Evolutionary conservation across 345 rosid genomes (phyloP), one percentile per base, ranked within the genome.

Genomic region (Alliaria petiolata): DNA sequence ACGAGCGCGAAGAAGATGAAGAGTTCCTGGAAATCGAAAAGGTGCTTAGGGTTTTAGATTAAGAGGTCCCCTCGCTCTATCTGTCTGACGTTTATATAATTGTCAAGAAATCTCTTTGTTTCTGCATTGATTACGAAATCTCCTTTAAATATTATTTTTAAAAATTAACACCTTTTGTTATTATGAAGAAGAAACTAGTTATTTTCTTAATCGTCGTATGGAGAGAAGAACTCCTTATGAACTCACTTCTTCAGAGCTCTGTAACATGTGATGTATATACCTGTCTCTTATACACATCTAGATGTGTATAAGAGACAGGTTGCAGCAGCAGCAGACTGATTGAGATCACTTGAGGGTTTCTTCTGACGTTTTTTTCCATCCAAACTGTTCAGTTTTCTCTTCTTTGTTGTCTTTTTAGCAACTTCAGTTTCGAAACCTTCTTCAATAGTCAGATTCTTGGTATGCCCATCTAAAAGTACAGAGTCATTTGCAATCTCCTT

Each of bases 291-390:
- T n/a, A n/a, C n/a, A n/a, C n/a, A n/a, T n/a, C n/a, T n/a, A n/a
- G n/a, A n/a, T n/a, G n/a, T n/a, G n/a, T n/a, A n/a, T n/a, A n/a
- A n/a, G n/a, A n/a, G n/a, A n/a, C n/a, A n/a, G n/a, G n/a, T n/a
- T n/a, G n/a, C n/a, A n/a, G n/a, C 60, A 50, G 67, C 59, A 57
- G 22, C 65, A 52, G 54, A 80, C 59, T 61, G 71, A 76, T 46
- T 56, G 30, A n/a, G 38, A 69, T 44, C 17, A 35, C 72, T 28
- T 58, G 70, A 19, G 9, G 74, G 43, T 70, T 80, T 73, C 64
- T 55, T 82, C 62, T 67, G 69, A 68, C 69, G 83, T 73, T 16
- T 62, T 30, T 65, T 79, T 26, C 46, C 79, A 51, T 68, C 79
- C 8, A 20, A 52, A 44, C 66, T 50, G 52, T 57, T 46, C 46